Base-by-base conservation (phyloP, 805 yeast genomes). In the Isabelozyma heimii region DNA sequence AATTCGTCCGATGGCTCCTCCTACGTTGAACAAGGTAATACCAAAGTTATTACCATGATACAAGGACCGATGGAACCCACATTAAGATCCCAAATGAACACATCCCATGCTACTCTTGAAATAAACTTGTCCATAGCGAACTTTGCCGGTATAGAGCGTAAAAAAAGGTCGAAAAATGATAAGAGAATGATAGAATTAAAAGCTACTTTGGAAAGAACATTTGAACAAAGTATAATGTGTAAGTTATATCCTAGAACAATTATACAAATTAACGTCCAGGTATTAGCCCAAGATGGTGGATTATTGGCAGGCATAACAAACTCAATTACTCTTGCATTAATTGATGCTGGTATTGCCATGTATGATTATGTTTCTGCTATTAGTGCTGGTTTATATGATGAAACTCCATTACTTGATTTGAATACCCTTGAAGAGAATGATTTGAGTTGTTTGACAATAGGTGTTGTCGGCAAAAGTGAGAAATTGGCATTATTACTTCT, bases 311-410 rank as follows among this genome's bases (percentile, higher is more conserved):
- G 87, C 0, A 82, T 94, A 55, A 77, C 89, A 40, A 94, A 94
- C 63, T 89, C 97, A 8, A 81, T 89, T 40, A 89, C 97, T 1
- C 71, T 94, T 57, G 97, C 97, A 0, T 74, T 94, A 41, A 83
- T 94, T 33, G 98, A 94, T 68, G 97, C 98, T 1, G 98, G 98
- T 44, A 85, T 94, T 42, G 87, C 97, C 5, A 85, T 94, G 86
- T 87, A 86, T 61, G 98, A 94, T 63, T 91, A 89, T 62, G 86
- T 92, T 13, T 81, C 90, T 47, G 83, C 96, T 1, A 80, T 89
- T 13, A 79, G 86, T 27, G 87, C 91, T 5, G 97, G 97, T 0
- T 67, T 89, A 16, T 84, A 82, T 58, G 96, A 89, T 57, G 84
- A 81, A 41, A 69, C 75, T 6, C 91, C 97, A 12, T 70, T 94